Evolutionary conservation across 768 basidiomycete genomes (phyloP).

Genomic region (Lepiota venenata): DNA sequence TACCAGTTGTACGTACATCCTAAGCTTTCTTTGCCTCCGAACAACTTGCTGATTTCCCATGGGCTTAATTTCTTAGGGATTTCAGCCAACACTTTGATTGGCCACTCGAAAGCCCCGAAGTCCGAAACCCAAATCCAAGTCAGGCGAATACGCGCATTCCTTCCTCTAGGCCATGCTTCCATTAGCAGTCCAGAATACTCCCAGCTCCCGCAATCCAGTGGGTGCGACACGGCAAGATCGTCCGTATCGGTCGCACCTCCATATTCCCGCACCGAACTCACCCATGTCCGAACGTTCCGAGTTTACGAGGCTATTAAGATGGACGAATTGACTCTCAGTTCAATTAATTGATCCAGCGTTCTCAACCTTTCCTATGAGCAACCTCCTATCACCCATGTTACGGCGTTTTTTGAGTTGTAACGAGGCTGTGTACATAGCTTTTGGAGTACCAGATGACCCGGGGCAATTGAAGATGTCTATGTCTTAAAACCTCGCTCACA

Average conservation of each 20-base stretch:
- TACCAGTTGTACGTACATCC: constrained; percentile 24
- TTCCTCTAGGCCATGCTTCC: neutral
- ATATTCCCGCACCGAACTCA: constrained; percentile 35
- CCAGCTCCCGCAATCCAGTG: neutral
- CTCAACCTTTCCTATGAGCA: no score
- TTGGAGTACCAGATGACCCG: no score
- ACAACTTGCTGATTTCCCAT: neutral
- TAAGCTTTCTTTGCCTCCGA: neutral
- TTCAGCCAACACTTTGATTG: constrained; percentile 23
- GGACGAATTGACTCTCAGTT: constrained; percentile 20
- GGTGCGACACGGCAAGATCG: neutral
- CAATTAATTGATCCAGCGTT: constrained; percentile 10
- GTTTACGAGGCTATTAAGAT: constrained; percentile 51
- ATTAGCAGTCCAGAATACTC: constrained; percentile 1
- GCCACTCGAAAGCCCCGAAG: constrained; percentile 13
- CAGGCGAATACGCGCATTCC: neutral
- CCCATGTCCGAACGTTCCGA: constrained; percentile 50
- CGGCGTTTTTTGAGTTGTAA: no score
- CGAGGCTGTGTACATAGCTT: no score
- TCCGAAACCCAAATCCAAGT: constrained; percentile 1
- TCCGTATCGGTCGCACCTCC: constrained; percentile 16
- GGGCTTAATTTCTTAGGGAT: constrained; percentile 16
- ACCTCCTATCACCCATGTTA: no score
- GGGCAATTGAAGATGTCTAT: no score
- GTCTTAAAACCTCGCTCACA: no score